These are phyloP conservation scores for Cladorrhinum samala DNA, from an alignment of 495 filamentous ascomycete genomes.

Conservation along the genomic window DNA sequence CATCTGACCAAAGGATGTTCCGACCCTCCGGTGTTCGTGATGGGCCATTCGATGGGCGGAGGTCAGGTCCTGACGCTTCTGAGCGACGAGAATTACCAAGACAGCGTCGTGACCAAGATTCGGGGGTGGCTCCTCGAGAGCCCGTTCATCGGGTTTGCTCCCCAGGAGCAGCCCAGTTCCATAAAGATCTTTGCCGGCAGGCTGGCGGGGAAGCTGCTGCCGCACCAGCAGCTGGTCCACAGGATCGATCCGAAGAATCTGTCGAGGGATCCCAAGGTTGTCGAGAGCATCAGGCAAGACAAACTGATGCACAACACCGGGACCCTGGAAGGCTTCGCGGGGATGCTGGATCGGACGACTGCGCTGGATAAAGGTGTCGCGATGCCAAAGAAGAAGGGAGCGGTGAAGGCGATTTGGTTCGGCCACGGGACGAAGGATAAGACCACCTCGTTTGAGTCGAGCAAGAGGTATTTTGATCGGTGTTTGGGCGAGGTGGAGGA, in stretches of 20 bases:
- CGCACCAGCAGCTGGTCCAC: slow-evolving; percentile 52
- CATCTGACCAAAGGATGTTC: slow-evolving; percentile 24
- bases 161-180: slow-evolving; percentile 50
- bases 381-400: slow-evolving; percentile 27
- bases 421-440: slow-evolving; percentile 64
- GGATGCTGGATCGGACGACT: slow-evolving; percentile 64
- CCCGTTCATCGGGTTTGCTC: slow-evolving; percentile 65
- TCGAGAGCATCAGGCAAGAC: slow-evolving; percentile 52
- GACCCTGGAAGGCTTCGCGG: slow-evolving; percentile 67
- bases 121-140: slow-evolving; percentile 61
- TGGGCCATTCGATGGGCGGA: slow-evolving; percentile 80
- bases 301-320: slow-evolving; percentile 69
- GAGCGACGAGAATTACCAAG: slow-evolving; percentile 36
- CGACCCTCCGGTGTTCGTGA: slow-evolving; percentile 64
- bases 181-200: slow-evolving; percentile 55
- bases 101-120: slow-evolving; percentile 38
- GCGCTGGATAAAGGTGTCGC: slow-evolving; percentile 39
- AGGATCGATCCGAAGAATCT: slow-evolving; percentile 53
- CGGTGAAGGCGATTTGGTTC: slow-evolving; percentile 49
- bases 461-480: slow-evolving; percentile 53
- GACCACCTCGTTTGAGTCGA: slow-evolving; percentile 56
- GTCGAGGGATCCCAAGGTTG: slow-evolving; percentile 56
- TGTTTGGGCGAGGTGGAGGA: slow-evolving; percentile 50
- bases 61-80: slow-evolving; percentile 55
- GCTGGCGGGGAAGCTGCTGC: slow-evolving; percentile 58